Evolutionary conservation across 164 flowering plant species (phyloP).

Genomic region (Magnolia sinica): DNA sequence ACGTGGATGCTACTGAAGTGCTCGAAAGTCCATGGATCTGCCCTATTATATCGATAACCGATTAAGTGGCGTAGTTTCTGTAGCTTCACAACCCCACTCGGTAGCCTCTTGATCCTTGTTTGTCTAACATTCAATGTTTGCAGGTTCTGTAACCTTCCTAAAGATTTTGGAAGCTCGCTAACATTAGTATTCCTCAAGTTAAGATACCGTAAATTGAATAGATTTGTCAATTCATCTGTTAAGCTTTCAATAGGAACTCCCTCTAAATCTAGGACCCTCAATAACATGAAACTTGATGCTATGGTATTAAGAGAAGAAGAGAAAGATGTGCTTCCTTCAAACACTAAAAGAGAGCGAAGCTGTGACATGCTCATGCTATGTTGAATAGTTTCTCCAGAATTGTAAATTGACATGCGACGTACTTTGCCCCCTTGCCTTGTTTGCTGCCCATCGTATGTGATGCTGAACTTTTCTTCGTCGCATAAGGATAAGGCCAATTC

Average conservation of each 20-base stretch:
- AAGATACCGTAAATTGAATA: constrained; percentile 36
- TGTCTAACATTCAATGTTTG: constrained; percentile 36
- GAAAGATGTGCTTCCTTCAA: constrained; percentile 12
- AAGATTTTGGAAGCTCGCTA: constrained; percentile 36
- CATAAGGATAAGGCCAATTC: constrained; percentile 10
- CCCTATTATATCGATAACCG: constrained; percentile 4
- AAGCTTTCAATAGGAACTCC: constrained; percentile 23
- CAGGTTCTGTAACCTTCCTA: constrained; percentile 31
- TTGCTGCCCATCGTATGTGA: background rate
- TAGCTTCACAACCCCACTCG: constrained; percentile 25
- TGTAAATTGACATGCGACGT: constrained; percentile 6
- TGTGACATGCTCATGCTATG: constrained; percentile 5
- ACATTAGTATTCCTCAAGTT: constrained; percentile 31
- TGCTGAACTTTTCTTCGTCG: constrained; percentile 1
- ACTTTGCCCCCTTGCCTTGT: background rate
- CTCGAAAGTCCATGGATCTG: constrained; percentile 1
- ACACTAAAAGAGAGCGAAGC: constrained; percentile 37
- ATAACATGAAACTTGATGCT: constrained; percentile 17
- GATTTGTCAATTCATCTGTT: constrained; percentile 22
- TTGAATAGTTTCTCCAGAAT: constrained; percentile 7
- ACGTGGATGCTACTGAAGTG: constrained; percentile 9
- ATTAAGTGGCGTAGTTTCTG: constrained; percentile 32
- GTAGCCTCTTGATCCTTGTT: constrained; percentile 28
- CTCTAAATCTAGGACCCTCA: constrained; percentile 35
- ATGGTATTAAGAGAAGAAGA: constrained; percentile 14